Conservation (phyloP, 2,329 filamentous ascomycete species). For the Dactylellina haptotyla region DNA sequence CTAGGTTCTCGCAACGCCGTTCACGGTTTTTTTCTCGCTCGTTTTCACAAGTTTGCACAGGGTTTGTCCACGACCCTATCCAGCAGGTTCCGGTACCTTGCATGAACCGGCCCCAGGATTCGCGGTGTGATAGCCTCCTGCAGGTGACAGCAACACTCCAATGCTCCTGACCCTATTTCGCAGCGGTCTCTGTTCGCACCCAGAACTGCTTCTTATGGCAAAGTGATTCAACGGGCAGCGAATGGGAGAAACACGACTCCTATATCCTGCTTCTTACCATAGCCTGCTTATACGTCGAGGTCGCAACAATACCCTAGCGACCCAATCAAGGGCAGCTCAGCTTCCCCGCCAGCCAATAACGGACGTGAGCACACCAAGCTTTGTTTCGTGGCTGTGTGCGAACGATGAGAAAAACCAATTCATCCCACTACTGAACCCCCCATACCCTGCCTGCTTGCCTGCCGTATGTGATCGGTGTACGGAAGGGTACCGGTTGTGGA, state of each 20-base stretch:
- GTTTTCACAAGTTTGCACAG: constrained; percentile 6
- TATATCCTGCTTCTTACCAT: constrained; percentile 51
- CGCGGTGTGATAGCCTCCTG: constrained; percentile 50
- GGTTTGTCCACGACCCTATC: constrained; percentile 30
- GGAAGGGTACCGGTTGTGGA: constrained; percentile 32
- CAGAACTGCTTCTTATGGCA: constrained; percentile 48
- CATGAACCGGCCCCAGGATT: constrained; percentile 48
- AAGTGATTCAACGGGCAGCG: constrained; percentile 31
- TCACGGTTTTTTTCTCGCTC: background rate
- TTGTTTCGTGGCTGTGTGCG: constrained; percentile 50
- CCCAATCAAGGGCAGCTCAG: constrained; percentile 43
- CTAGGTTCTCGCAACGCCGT: background rate
- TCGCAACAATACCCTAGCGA: constrained; percentile 49
- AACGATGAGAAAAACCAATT: constrained; percentile 8
- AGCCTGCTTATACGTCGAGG: constrained; percentile 36
- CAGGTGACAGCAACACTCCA: constrained; percentile 53
- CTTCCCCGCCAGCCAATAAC: constrained; percentile 42
- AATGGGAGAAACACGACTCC: constrained; percentile 43
- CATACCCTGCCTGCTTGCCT: too few species aligned
- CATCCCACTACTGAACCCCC: constrained; percentile 3
- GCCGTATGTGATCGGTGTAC: constrained; percentile 41
- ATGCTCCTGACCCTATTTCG: constrained; percentile 50
- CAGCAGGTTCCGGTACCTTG: constrained; percentile 52
- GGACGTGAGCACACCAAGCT: constrained; percentile 8
- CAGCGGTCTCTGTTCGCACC: constrained; percentile 21